Conservation (phyloP, 169 alveolate species). For the Eimeria sp. region DNA sequence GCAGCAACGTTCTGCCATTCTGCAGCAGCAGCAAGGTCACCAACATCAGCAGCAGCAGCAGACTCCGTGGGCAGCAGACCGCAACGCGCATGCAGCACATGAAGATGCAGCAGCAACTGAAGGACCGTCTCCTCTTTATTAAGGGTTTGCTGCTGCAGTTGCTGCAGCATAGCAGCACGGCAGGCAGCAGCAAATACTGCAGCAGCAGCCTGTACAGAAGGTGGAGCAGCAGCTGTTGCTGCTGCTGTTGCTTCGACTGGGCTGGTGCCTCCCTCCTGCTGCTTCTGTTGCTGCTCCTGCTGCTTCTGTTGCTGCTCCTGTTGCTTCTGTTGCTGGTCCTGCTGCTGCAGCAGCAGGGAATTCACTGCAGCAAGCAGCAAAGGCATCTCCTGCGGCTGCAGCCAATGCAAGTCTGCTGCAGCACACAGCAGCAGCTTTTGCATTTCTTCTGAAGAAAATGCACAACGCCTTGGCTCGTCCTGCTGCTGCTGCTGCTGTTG, state of each 20-base stretch:
- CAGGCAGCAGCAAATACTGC: conserved; percentile 35
- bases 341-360: conserved; percentile 29
- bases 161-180: conserved; percentile 54
- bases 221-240: conserved; percentile 10
- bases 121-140: not conserved
- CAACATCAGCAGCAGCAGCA: conserved; percentile 35
- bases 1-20: not conserved
- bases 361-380: conserved; percentile 43
- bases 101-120: conserved; percentile 63
- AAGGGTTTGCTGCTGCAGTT: conserved; percentile 39
- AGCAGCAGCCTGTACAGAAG: not conserved
- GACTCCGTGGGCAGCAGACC: not conserved
- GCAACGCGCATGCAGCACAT: conserved; percentile 62
- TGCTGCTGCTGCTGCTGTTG: conserved; percentile 20
- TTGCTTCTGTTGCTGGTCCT: not conserved
- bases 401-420: conserved; percentile 21
- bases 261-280: not conserved
- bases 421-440: not conserved
- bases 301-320: not conserved
- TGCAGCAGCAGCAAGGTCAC: no score
- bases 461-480: not conserved
- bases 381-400: conserved; percentile 60
- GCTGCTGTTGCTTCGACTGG: conserved; percentile 7
- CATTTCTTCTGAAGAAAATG: not conserved
- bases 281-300: conserved; percentile 23